Percentiles rank a stretch among this genome's conserved stretches.
Conservation (phyloP, 345 rosid genomes). For the Lepidium sativum region DNA sequence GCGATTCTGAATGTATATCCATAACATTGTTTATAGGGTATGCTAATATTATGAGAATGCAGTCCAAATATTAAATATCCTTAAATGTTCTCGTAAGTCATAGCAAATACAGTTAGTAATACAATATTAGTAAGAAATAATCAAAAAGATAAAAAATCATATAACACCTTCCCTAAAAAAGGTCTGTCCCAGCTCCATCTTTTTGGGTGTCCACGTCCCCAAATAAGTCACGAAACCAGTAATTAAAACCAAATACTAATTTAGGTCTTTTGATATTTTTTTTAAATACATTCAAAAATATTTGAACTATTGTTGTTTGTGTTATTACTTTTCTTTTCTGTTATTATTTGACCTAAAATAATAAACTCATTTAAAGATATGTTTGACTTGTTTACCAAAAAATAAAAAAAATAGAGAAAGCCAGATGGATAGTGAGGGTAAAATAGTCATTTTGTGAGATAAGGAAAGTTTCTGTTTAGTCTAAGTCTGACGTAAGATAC, state of each 20-base stretch:
- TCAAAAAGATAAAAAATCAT: not conserved
- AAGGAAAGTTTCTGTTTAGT: not conserved
- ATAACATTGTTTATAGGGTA: not conserved
- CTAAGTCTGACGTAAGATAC: not conserved
- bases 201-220: slow-evolving; percentile 3
- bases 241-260: too few species aligned
- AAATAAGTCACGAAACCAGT: not conserved
- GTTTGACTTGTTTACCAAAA: not conserved
- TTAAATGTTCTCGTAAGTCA: not conserved
- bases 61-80: not conserved
- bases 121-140: not conserved
- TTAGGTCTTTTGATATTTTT: too few species aligned
- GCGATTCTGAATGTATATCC: slow-evolving; percentile 13
- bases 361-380: not conserved
- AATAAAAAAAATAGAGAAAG: not conserved
- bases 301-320: too few species aligned
- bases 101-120: not conserved
- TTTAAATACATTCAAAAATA: too few species aligned
- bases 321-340: too few species aligned
- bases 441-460: not conserved
- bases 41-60: not conserved
- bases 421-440: not conserved
- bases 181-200: slow-evolving; percentile 7
- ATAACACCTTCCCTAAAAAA: slow-evolving; percentile 16
- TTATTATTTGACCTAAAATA: not conserved